Base-by-base conservation (phyloP, 495 filamentous ascomycete genomes). In the Hyaloscypha hepaticicola region DNA sequence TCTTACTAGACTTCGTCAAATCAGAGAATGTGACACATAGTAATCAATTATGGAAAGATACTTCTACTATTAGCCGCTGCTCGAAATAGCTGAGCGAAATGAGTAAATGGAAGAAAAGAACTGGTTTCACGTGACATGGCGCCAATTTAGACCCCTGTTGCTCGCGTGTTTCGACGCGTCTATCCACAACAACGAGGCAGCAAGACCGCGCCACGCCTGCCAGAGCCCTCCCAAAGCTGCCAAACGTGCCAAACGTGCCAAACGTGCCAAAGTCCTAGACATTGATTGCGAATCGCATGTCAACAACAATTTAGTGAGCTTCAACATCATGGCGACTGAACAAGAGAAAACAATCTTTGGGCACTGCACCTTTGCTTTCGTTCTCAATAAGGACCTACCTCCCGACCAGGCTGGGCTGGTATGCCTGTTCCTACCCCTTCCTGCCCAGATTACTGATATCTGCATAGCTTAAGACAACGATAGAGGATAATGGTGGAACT, bases 401-500 rank as follows among this genome's bases (percentile, higher is more conserved):
- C 64, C 72, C n/a, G 63, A 62, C 19, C 64, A 75, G 49, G 79
- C 81, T 26, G 55, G 66, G n/a, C 75, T 80, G 69, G 83, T 86
- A 77, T 34, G 77, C 51, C 77, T 82, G 74, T 77, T 53, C 31
- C 48, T 49, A 33, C 1, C 6, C 81, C 64, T 49, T 52, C 55
- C 5, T 29, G 24, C 5, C 9, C 25, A 28, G 58, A 61, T 60
- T 53, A 61, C 60, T 58, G 62, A 59, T 38, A 66, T 55, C 7
- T 29, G 64, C 61, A 61, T 19, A 67, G 62, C 16, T 64, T 29
- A 28, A 62, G 19, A 51, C 77, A 74, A 67, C 60, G 48, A 68
- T 81, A 31, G 77, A 77, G 49, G 73, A 76, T 21, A 77, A 87
- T 77, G 87, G 84, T 66, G 89, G 83, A 63, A 74, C 75, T 52